Base-by-base conservation (phyloP, 225 moss, liverwort and hornwort genomes). In the Pseudisothecium myosuroides region DNA sequence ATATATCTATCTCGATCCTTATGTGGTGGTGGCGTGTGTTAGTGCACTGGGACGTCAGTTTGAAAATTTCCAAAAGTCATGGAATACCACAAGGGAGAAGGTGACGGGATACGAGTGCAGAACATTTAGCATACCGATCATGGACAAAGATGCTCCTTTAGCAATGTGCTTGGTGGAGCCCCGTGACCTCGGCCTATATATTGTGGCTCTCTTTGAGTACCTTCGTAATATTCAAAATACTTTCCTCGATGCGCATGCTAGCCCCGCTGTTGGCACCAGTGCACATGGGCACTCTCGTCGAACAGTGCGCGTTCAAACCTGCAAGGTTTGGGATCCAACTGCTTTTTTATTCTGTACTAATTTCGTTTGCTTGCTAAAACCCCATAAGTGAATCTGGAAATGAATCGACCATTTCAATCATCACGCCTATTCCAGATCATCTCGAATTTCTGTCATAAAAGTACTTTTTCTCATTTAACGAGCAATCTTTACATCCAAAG, bases 161-260 rank as follows among this genome's bases (percentile, higher is more conserved):
- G 92, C 94, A 41, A 89, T 92, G 90, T 94, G 94, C 82, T 90
- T 93, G 86, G 92, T 94, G 89, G 94, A 94, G 88, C 92, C 94
- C 11, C 92, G 94, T 59, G 94, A 94, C 74, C 92, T 91, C 45
- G 94, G 94, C 68, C 49, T 94, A 29, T 37, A 88, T 41, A 85
- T 92, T 61, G 89, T 93, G 60, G 93, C 94, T 54, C 76, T 94
- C 49, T 90, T 94, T 15, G 92, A 93, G 34, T 91, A 93, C 86
- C 91, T 94, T 65, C 88, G 90, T 45, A 91, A 68, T 47, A 71
- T 93, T 37, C 94, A 94, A 82, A 94, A 94, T 77, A 69, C 81
- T 67, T 94, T 94, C 56, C 87, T 94, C 60, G 81, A 55, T 75
- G 90, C 80, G 59, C 59, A 90, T 81, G 89, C 65, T 49, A 26